Evolutionary conservation across 495 filamentous ascomycete species (phyloP).

Genomic region (Talaromyces wortmannii): DNA sequence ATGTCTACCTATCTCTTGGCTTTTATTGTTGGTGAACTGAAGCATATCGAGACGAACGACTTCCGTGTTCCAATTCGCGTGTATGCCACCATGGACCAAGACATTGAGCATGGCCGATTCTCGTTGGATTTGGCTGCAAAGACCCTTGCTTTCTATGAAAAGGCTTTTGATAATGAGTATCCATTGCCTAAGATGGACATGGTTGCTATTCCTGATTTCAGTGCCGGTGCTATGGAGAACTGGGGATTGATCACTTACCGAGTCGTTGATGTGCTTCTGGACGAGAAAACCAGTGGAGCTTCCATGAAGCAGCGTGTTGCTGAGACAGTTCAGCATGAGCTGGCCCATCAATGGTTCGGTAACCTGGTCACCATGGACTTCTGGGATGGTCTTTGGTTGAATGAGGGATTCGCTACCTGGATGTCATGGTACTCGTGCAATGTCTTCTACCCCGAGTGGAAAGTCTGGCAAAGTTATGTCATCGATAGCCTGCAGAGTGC

Average conservation of each 20-base stretch:
- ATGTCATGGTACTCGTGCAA: constrained; percentile 56
- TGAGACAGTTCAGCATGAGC: constrained; percentile 91
- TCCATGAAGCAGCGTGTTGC: constrained; percentile 89
- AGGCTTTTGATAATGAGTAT: constrained; percentile 47
- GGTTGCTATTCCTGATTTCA: constrained; percentile 94
- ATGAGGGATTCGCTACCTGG: constrained; percentile 98
- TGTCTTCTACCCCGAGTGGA: constrained; percentile 93
- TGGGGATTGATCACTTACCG: constrained; percentile 97
- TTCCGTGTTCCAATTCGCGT: constrained; percentile 62
- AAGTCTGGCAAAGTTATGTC: constrained; percentile 95
- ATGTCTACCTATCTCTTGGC: constrained; percentile 68
- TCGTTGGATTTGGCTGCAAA: constrained; percentile 56
- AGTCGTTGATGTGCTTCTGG: constrained; percentile 83
- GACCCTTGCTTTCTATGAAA: constrained; percentile 47
- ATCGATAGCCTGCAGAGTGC: constrained; percentile 86
- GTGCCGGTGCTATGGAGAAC: constrained; percentile 96
- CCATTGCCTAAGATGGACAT: constrained; percentile 90
- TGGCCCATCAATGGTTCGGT: constrained; percentile 99
- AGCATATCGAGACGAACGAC: constrained; percentile 55
- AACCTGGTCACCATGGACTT: constrained; percentile 99
- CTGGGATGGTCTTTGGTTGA: constrained; percentile 98
- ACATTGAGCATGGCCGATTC: constrained; percentile 60
- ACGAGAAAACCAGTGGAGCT: constrained; percentile 88
- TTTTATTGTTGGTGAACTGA: constrained; percentile 62
- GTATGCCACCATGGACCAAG: constrained; percentile 55